phyloP scores from a whole-genome alignment of 305 asterid species.

The Rubia occidens region DNA sequence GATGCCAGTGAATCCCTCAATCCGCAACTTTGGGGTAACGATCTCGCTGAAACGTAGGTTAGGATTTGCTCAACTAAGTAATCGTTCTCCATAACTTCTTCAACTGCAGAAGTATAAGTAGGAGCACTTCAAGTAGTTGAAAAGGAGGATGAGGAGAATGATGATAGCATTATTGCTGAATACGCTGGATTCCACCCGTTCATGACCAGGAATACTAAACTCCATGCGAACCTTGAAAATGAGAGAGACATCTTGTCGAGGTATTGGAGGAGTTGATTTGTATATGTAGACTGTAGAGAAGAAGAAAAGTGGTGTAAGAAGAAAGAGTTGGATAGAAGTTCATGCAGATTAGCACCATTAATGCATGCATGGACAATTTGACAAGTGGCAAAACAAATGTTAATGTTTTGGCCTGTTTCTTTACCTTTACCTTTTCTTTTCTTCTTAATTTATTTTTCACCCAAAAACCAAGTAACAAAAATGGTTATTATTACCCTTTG shows the following conservation, averaged over 20 bases:
- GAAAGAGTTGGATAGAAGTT: no score
- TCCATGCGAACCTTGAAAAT: neutral
- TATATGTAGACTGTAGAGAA: neutral
- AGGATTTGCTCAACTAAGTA: constrained; percentile 7
- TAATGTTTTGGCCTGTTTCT: no score
- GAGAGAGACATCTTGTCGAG: no score
- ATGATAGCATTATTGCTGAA: neutral
- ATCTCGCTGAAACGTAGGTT: constrained; percentile 6
- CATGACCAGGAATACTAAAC: neutral
- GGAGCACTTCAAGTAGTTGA: neutral
- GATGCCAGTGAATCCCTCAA: neutral
- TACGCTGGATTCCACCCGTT: constrained; percentile 1
- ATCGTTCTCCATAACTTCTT: neutral
- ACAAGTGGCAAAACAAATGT: no score
- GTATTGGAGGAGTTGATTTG: no score
- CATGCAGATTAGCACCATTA: no score
- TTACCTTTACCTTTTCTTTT: no score
- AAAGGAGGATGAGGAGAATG: neutral
- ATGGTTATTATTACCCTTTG: no score
- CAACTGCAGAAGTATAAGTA: neutral
- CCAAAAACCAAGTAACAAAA: no score
- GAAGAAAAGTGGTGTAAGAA: no score
- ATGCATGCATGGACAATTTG: no score
- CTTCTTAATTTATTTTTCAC: no score
- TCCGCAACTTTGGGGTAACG: neutral